Conservation (phyloP, 352 stramenopile species). For the Saprolegnia parasitica region DNA sequence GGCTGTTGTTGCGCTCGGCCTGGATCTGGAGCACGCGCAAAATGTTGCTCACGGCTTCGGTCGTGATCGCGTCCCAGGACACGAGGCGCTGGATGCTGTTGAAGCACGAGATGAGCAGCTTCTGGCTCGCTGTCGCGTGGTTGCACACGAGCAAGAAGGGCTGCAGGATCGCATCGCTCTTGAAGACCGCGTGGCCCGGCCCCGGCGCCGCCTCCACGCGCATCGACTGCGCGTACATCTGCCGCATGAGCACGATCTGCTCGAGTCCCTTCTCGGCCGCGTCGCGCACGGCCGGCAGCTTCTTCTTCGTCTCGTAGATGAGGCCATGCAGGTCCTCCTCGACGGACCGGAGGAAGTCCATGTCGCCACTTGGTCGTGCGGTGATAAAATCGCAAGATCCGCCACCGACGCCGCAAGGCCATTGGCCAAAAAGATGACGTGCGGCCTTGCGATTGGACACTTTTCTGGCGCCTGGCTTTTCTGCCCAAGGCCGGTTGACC, state of each 20-base stretch:
- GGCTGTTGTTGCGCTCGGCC: conserved; percentile 80
- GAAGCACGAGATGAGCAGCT: conserved; percentile 92
- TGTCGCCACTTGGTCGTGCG: conserved; percentile 30
- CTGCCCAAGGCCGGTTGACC: no score
- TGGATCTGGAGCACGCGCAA: conserved; percentile 95
- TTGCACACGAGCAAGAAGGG: conserved; percentile 97
- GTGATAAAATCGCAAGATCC: not conserved
- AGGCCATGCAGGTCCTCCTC: conserved; percentile 85
- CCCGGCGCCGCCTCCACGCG: conserved; percentile 75
- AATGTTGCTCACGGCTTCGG: conserved; percentile 92
- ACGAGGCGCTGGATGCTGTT: conserved; percentile 93
- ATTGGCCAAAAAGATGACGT: not conserved
- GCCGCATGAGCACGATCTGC: conserved; percentile 90
- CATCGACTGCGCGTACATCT: conserved; percentile 89
- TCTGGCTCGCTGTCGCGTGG: conserved; percentile 92
- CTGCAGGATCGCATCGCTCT: conserved; percentile 92
- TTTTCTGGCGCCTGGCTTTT: no score
- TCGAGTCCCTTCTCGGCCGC: conserved; percentile 93
- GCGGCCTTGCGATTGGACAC: not conserved
- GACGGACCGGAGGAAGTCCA: conserved; percentile 90
- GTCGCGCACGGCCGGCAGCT: conserved; percentile 94
- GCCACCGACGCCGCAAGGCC: not conserved
- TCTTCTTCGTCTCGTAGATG: conserved; percentile 79
- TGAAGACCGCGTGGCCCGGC: conserved; percentile 88
- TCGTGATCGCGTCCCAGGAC: conserved; percentile 92